Conservation (phyloP, 768 basidiomycete species). For the Psilocybe cubensis region DNA sequence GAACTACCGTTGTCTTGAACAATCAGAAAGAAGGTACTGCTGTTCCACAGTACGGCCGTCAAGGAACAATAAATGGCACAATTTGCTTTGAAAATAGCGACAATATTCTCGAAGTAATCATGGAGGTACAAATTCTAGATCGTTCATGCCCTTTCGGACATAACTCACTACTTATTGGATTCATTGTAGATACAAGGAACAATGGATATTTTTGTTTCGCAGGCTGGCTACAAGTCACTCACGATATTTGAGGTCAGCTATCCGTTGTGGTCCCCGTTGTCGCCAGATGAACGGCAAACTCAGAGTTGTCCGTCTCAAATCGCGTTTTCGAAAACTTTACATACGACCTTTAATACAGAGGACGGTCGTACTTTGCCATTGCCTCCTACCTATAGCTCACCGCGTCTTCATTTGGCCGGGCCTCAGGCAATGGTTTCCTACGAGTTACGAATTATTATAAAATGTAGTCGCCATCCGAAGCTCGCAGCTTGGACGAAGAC, state of each 20-base stretch:
- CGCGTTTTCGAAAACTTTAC: slow-evolving; percentile 49
- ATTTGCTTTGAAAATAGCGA: slow-evolving; percentile 43
- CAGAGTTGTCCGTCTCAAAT: slow-evolving; percentile 32
- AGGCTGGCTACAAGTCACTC: slow-evolving; percentile 37
- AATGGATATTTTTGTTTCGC: slow-evolving; percentile 41
- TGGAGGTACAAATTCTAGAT: slow-evolving; percentile 44
- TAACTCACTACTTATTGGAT: slow-evolving; percentile 2
- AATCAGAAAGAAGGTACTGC: slow-evolving; percentile 46
- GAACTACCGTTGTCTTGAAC: slow-evolving; percentile 44
- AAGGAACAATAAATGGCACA: slow-evolving; percentile 42
- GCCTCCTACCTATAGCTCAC: slow-evolving; percentile 50
- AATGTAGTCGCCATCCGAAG: slow-evolving; percentile 39
- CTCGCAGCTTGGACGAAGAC: slow-evolving; percentile 47
- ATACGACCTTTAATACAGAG: slow-evolving; percentile 45
- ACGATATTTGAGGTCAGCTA: slow-evolving; percentile 34
- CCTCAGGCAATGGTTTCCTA: slow-evolving; percentile 48
- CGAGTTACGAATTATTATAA: slow-evolving; percentile 45
- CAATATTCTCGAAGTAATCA: slow-evolving; percentile 42
- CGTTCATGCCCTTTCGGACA: background rate
- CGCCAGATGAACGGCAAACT: slow-evolving; percentile 8
- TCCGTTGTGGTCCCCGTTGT: slow-evolving; percentile 37
- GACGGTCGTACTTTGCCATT: slow-evolving; percentile 32
- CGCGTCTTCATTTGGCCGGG: slow-evolving; percentile 34
- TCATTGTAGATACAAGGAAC: slow-evolving; percentile 47
- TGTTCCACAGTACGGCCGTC: slow-evolving; percentile 50